Conservation (phyloP, 2,329 filamentous ascomycete genomes). For the Stemphylium vesicarium region DNA sequence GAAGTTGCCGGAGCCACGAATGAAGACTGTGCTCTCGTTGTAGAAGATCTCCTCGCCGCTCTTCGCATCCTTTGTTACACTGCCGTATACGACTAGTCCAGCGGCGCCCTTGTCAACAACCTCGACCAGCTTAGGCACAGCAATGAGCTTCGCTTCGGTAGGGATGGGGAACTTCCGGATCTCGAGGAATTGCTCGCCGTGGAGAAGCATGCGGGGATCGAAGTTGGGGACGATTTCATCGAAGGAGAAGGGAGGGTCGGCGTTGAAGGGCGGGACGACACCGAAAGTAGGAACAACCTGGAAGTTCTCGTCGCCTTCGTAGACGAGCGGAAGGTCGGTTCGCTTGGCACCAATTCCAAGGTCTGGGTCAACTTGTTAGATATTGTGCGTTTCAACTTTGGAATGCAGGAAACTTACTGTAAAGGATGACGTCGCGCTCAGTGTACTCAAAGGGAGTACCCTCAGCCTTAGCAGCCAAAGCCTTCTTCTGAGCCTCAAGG, state of each 20-base stretch:
- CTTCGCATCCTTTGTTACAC: slow-evolving; percentile 81
- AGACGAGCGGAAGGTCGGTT: slow-evolving; percentile 84
- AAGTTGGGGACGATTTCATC: slow-evolving; percentile 92
- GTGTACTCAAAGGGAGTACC: slow-evolving; percentile 82
- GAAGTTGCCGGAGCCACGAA: slow-evolving; percentile 89
- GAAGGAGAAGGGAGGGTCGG: slow-evolving; percentile 78
- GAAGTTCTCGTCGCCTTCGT: slow-evolving; percentile 90
- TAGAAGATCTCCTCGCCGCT: slow-evolving; percentile 94
- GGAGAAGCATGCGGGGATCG: slow-evolving; percentile 96
- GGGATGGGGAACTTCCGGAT: slow-evolving; percentile 91
- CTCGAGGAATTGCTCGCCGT: slow-evolving; percentile 98
- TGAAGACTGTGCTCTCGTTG: slow-evolving; percentile 93
- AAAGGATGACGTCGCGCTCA: slow-evolving; percentile 89
- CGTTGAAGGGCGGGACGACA: slow-evolving; percentile 92
- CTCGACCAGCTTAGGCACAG: slow-evolving; percentile 82
- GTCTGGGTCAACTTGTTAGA: slow-evolving; percentile 54
- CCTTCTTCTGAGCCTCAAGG: slow-evolving; percentile 76
- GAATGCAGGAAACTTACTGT: slow-evolving; percentile 60
- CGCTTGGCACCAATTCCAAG: slow-evolving; percentile 91
- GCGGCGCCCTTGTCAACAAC: slow-evolving; percentile 95
- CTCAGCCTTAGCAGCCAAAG: slow-evolving; percentile 72
- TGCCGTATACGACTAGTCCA: slow-evolving; percentile 79
- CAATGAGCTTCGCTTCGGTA: slow-evolving; percentile 77
- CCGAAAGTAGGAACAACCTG: slow-evolving; percentile 94
- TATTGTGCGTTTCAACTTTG: background rate